Evolutionary conservation across 805 yeast species (phyloP).

Genomic region (Schwanniomyces polymorphus): DNA sequence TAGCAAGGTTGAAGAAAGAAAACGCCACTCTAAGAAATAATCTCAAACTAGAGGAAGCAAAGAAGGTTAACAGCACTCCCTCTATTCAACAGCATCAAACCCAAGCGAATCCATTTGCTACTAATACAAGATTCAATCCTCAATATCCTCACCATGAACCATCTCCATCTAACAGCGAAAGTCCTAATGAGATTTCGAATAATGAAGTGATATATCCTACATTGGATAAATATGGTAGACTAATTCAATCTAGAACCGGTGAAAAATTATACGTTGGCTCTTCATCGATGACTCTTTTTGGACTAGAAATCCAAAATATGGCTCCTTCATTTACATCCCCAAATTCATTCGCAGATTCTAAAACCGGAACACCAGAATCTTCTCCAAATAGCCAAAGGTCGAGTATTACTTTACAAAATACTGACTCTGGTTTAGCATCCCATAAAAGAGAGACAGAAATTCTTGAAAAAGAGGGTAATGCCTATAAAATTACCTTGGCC

Average conservation of each 20-base stretch:
- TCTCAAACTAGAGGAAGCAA: conserved; percentile 29
- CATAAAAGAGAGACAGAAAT: conserved; percentile 51
- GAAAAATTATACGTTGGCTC: conserved; percentile 77
- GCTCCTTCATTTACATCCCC: conserved; percentile 25
- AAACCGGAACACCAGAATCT: conserved; percentile 8
- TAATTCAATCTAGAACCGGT: conserved; percentile 74
- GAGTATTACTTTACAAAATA: not conserved
- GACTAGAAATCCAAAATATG: conserved; percentile 71
- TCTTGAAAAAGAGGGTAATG: conserved; percentile 73
- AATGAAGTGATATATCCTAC: conserved; percentile 67
- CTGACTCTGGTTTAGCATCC: not conserved
- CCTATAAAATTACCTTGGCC: conserved; percentile 67
- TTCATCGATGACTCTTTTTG: conserved; percentile 80
- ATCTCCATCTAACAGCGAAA: not conserved
- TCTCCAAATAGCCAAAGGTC: conserved; percentile 8
- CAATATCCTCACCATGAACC: conserved; percentile 9
- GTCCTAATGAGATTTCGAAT: not conserved
- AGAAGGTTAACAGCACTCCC: conserved; percentile 4
- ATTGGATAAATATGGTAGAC: conserved; percentile 67
- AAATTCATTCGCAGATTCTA: conserved; percentile 2
- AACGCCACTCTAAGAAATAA: conserved; percentile 55
- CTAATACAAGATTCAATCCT: conserved; percentile 13
- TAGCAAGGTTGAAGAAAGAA: conserved; percentile 63
- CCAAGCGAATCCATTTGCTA: conserved; percentile 10
- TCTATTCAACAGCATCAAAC: not conserved